Evolutionary conservation across 1,284 basidiomycete genomes (phyloP), one percentile per base, ranked within the genome.

Genomic region (Tilletia walkeri): DNA sequence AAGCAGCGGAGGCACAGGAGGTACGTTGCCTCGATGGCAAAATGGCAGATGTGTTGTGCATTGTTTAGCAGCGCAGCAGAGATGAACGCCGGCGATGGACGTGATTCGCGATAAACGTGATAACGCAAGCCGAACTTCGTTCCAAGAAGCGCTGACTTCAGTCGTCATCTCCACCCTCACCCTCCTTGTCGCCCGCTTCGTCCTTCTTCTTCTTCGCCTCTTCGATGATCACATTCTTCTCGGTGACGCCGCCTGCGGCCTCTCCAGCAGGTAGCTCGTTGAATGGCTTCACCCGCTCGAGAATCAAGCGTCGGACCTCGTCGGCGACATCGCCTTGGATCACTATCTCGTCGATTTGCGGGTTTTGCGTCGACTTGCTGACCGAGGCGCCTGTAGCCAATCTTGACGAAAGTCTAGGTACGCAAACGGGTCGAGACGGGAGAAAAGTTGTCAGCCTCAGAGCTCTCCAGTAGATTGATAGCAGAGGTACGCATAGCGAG

Each of bases 301-400:
- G 66, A 66, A 83, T 76, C 70, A 83, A 65, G 0, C 75, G 73
- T 6, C 68, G 53, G 1, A 83, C 73, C n/a, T 82, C 80, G 48
- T 83, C 80, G 3, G 79, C 79, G 9, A 83, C 80, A 56, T 83
- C 81, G 38, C 81, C 81, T 68, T 83, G 81, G n/a, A 83, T 78
- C 14, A 81, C 78, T 65, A 83, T 83, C 53, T 83, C 81, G 66
- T 83, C 81, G 3, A 82, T 68, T 24, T 75, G 75, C 0, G 81
- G 81, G 66, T 83, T 76, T 59, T 78, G 75, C 1, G 79, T 72
- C 68, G 77, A 79, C 68, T 82, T 81, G 61, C 76, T 75, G 48
- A 83, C 80, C n/a, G 80, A 79, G 2, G 80, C 81, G n/a, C 81
- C 81, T 6, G 81, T 83, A 10, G 81, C 81, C 34, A 83, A 75